A percentile compares a stretch with the other conserved stretches of the same genome.
Conservation (phyloP, 2,329 filamentous ascomycete genomes). For the Colletotrichum aenigma region DNA sequence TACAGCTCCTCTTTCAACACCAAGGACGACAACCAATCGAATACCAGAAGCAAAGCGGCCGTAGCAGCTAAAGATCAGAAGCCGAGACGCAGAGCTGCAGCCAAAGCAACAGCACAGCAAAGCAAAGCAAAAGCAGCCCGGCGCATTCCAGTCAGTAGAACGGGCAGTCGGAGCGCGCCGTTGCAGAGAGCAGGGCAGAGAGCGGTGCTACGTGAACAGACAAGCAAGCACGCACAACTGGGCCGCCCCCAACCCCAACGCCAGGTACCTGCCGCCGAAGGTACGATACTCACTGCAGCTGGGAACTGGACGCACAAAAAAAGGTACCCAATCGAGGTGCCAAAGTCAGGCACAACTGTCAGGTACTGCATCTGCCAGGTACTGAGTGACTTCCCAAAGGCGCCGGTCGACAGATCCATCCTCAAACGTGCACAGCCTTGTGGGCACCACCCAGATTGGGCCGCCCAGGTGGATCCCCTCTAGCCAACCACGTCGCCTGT, state of each 20-base stretch:
- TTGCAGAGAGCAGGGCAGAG: neutral
- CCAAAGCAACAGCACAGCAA: neutral
- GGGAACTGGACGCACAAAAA: neutral
- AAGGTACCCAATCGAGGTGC: neutral
- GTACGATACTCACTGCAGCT: neutral
- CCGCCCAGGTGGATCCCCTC: neutral
- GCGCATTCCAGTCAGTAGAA: conserved; percentile 4
- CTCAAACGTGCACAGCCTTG: conserved; percentile 27
- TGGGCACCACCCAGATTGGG: conserved; percentile 19
- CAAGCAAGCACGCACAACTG: neutral
- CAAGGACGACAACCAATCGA: neutral
- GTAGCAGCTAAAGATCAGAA: neutral
- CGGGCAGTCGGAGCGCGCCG: conserved; percentile 13
- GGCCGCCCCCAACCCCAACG: neutral
- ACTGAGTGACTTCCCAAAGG: neutral
- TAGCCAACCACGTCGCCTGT: neutral
- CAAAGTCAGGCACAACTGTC: neutral
- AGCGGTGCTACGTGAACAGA: neutral
- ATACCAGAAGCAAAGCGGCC: neutral
- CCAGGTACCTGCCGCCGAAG: neutral
- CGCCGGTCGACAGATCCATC: conserved; percentile 17
- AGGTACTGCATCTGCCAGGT: neutral
- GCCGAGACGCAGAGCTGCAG: neutral
- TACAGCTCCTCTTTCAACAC: neutral
- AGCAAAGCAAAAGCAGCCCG: neutral